These are phyloP conservation scores for Geotrichum candidum DNA, from an alignment of 1,139 yeast species.

Conservation along the genomic window DNA sequence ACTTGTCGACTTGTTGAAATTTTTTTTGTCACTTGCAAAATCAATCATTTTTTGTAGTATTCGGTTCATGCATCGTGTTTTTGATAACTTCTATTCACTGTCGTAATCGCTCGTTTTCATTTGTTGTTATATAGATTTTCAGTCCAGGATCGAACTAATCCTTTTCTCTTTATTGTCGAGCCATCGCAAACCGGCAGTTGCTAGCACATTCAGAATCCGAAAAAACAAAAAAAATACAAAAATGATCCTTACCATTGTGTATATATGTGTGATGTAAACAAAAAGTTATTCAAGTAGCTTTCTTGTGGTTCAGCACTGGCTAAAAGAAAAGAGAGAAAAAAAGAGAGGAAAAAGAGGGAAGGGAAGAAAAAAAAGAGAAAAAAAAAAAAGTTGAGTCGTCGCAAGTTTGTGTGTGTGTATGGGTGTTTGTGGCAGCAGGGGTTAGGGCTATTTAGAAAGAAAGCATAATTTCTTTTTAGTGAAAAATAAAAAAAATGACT, in stretches of 20 bases:
- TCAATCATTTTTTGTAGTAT: not conserved
- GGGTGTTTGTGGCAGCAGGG: not conserved
- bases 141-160: not conserved
- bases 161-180: not conserved
- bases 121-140: not conserved
- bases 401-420: not conserved
- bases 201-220: not conserved
- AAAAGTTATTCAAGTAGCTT: slow-evolving; percentile 5
- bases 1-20: not conserved
- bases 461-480: not conserved
- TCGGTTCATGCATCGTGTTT: no score
- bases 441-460: not conserved
- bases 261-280: slow-evolving; percentile 7
- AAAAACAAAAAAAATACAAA: not conserved
- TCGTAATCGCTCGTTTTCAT: not conserved
- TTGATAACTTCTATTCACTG: not conserved
- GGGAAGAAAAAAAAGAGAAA: slow-evolving; percentile 1
- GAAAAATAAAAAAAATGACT: not conserved
- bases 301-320: slow-evolving; percentile 4
- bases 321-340: slow-evolving; percentile 3
- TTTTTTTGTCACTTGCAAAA: no score
- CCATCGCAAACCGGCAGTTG: not conserved
- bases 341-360: not conserved
- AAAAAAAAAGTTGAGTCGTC: not conserved
- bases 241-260: slow-evolving; percentile 4